phyloP scores from a whole-genome alignment of 805 yeast species.

The Yamadazyma kitorensis region DNA sequence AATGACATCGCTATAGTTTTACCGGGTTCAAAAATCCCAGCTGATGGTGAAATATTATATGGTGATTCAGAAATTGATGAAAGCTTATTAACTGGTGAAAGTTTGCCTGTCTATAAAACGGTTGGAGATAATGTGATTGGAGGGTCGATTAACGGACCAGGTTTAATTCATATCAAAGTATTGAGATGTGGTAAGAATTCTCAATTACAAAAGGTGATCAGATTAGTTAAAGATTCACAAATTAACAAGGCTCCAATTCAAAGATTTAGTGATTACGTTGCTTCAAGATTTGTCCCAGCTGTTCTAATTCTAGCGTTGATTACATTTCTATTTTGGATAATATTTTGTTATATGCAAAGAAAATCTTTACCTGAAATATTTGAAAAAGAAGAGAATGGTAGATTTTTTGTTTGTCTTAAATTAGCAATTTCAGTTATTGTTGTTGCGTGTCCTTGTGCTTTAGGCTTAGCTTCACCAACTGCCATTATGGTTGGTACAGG shows the following conservation, averaged over 20 bases:
- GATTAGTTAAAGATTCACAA: constrained; percentile 86
- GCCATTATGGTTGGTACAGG: constrained; percentile 99
- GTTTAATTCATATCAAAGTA: constrained; percentile 66
- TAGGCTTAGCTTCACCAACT: constrained; percentile 97
- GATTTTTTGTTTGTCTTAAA: constrained; percentile 65
- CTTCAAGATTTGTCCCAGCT: constrained; percentile 80
- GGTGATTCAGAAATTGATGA: constrained; percentile 89
- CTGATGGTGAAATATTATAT: constrained; percentile 78
- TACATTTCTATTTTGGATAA: constrained; percentile 53
- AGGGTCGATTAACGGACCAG: constrained; percentile 85
- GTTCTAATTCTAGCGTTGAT: constrained; percentile 58
- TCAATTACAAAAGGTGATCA: constrained; percentile 81
- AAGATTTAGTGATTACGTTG: constrained; percentile 78
- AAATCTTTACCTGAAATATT: constrained; percentile 47
- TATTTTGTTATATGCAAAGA: constrained; percentile 26
- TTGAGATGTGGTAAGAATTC: constrained; percentile 77
- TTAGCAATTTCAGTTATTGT: constrained; percentile 89
- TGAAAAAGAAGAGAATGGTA: constrained; percentile 46
- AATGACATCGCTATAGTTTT: constrained; percentile 73
- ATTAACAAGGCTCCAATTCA: constrained; percentile 87
- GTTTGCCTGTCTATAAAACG: constrained; percentile 66
- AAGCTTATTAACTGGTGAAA: constrained; percentile 89
- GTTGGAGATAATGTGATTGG: constrained; percentile 71
- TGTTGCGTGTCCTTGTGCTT: constrained; percentile 98
- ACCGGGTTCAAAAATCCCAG: constrained; percentile 88